These are phyloP conservation scores for Suillus subaureus DNA, from an alignment of 768 basidiomycete species.

Conservation along the genomic window DNA sequence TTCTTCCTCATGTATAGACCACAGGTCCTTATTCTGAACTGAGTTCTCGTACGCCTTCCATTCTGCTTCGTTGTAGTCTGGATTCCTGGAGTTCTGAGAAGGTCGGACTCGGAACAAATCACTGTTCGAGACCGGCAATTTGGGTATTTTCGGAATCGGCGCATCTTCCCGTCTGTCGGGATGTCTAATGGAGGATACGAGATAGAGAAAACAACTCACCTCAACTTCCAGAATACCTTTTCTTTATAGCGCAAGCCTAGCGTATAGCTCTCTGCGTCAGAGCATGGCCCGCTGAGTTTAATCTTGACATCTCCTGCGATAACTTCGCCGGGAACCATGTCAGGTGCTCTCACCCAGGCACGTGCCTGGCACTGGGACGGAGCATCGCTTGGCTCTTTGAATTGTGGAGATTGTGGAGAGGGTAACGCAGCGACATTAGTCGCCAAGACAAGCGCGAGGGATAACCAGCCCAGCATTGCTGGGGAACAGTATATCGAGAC, in stretches of 20 bases:
- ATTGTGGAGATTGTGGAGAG: not conserved
- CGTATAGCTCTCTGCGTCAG: not conserved
- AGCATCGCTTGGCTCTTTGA: not conserved
- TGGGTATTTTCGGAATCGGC: constrained; percentile 1
- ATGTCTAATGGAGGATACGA: not conserved
- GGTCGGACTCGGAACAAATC: not conserved
- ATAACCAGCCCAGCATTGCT: not conserved
- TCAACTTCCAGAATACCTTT: not conserved
- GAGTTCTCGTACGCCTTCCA: not conserved
- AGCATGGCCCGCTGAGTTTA: not conserved
- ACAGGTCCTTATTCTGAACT: constrained; percentile 16
- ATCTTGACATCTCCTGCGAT: constrained; percentile 4
- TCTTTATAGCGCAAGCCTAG: constrained; percentile 9
- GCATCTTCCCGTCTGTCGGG: constrained; percentile 2
- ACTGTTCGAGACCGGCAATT: no score
- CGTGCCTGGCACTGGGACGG: not conserved
- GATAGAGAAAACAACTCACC: not conserved
- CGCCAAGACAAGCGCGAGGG: not conserved
- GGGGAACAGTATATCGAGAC: not conserved
- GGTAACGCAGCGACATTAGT: not conserved
- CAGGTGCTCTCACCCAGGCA: constrained; percentile 9
- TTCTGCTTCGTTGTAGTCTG: not conserved
- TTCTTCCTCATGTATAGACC: constrained; percentile 23
- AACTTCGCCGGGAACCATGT: constrained; percentile 6
- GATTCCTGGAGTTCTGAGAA: no score